Percentiles rank a stretch among this genome's conserved stretches.
phyloP scores from a whole-genome alignment of 1,284 basidiomycete species.

The Ustilago loliicola region DNA sequence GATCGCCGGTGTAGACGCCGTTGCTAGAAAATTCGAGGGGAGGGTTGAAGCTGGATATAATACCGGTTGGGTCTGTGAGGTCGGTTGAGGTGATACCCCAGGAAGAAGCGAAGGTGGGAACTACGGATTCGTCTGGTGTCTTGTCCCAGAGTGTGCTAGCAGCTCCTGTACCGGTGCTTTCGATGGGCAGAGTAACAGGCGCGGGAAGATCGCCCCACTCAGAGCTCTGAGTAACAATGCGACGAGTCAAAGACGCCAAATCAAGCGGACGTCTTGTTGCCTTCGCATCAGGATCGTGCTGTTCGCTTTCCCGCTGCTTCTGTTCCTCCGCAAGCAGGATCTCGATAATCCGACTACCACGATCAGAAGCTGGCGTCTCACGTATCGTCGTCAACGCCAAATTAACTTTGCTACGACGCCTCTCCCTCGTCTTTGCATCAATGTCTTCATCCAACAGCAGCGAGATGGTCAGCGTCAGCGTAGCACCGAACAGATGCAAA shows the following conservation, averaged over 20 bases:
- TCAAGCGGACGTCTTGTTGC: slow-evolving; percentile 11
- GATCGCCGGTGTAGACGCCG: slow-evolving; percentile 1
- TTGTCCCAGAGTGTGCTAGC: slow-evolving; percentile 31
- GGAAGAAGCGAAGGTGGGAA: slow-evolving; percentile 32
- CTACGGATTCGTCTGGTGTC: slow-evolving; percentile 31
- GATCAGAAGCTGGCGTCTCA: slow-evolving; percentile 44
- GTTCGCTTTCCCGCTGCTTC: slow-evolving; percentile 24
- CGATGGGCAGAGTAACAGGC: not conserved
- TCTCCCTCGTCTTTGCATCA: slow-evolving; percentile 22
- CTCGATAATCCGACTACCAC: slow-evolving; percentile 54
- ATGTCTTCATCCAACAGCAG: slow-evolving; percentile 46
- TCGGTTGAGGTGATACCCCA: slow-evolving; percentile 25
- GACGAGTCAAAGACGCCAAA: slow-evolving; percentile 22
- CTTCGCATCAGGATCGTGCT: not conserved
- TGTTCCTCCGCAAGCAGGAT: slow-evolving; percentile 52
- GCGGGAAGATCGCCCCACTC: too few species aligned
- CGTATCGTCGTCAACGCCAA: slow-evolving; percentile 39
- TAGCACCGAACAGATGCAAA: slow-evolving; percentile 52
- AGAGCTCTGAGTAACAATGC: slow-evolving; percentile 23
- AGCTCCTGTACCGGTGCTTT: slow-evolving; percentile 14
- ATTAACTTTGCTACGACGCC: slow-evolving; percentile 28
- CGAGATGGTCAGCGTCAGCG: slow-evolving; percentile 52
- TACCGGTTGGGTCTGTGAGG: slow-evolving; percentile 16
- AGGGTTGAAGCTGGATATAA: not conserved
- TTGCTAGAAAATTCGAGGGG: not conserved